Evolutionary conservation across 2,329 filamentous ascomycete species (phyloP).

Genomic region (Aspergillus sp.): DNA sequence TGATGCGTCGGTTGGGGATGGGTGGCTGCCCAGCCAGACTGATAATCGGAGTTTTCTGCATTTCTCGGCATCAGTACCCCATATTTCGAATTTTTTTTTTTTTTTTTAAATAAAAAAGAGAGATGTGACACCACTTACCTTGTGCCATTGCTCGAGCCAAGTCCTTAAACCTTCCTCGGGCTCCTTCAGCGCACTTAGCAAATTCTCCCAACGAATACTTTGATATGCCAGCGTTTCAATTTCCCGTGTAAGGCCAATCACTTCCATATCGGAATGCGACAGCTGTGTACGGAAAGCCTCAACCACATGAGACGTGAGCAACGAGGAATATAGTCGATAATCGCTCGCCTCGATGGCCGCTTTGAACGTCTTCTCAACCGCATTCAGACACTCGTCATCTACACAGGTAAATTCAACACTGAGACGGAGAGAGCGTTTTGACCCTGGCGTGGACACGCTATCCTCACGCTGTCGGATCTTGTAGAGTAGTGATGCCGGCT

Average conservation of each 20-base stretch:
- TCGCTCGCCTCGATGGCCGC: conserved; percentile 43
- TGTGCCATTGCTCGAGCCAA: conserved; percentile 57
- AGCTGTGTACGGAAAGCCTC: conserved; percentile 43
- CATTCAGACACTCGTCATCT: conserved; percentile 63
- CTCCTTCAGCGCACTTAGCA: conserved; percentile 48
- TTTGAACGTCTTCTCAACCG: conserved; percentile 43
- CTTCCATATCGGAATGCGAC: conserved; percentile 48
- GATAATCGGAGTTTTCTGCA: conserved; percentile 29
- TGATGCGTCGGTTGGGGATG: conserved; percentile 58
- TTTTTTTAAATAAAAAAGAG: too few relatives aligned
- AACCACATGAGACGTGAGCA: conserved; percentile 50
- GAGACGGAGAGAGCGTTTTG: conserved; percentile 47
- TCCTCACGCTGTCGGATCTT: conserved; percentile 52
- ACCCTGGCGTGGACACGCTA: conserved; percentile 13
- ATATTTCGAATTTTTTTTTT: too few relatives aligned
- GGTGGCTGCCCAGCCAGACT: conserved; percentile 24
- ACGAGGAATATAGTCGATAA: conserved; percentile 42
- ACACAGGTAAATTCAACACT: conserved; percentile 72
- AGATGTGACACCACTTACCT: conserved; percentile 32
- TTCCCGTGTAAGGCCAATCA: conserved; percentile 50
- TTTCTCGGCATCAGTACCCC: too few relatives aligned
- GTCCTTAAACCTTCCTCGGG: conserved; percentile 38
- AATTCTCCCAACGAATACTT: conserved; percentile 49
- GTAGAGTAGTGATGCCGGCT: conserved; percentile 77
- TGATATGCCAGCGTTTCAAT: conserved; percentile 49